A percentile compares a stretch with the other conserved stretches of the same genome.
Evolutionary conservation across 495 filamentous ascomycete species (phyloP).

Genomic region (Penicillium nucicola): DNA sequence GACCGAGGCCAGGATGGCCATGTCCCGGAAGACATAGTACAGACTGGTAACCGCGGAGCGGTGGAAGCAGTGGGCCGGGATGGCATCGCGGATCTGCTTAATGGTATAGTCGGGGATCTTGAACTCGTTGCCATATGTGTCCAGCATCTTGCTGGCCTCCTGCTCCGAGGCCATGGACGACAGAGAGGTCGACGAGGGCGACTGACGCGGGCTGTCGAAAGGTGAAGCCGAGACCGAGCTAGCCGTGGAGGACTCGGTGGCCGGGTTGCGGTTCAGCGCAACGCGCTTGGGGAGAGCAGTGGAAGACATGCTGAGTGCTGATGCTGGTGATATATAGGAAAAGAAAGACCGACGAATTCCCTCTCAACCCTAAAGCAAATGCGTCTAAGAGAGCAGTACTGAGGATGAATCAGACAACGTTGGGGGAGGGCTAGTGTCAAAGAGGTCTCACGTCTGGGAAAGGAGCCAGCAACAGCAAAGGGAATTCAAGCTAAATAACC

Average conservation of each 20-base stretch:
- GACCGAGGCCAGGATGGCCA: slow-evolving; percentile 50
- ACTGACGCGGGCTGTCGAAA: slow-evolving; percentile 65
- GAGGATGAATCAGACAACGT: no score
- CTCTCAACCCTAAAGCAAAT: background rate
- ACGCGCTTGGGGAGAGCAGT: slow-evolving; percentile 55
- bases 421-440: no score
- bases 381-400: no score
- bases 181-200: slow-evolving; percentile 83
- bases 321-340: background rate
- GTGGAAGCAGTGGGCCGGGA: slow-evolving; percentile 62
- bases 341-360: slow-evolving; percentile 3
- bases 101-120: slow-evolving; percentile 68
- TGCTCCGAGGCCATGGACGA: slow-evolving; percentile 75
- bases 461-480: background rate
- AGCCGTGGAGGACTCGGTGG: slow-evolving; percentile 57
- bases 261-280: slow-evolving; percentile 47
- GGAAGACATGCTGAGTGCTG: slow-evolving; percentile 47
- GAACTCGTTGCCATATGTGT: slow-evolving; percentile 68
- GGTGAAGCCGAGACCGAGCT: slow-evolving; percentile 65
- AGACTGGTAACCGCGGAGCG: slow-evolving; percentile 59
- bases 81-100: slow-evolving; percentile 65
- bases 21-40: slow-evolving; percentile 61
- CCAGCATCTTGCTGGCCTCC: slow-evolving; percentile 55
- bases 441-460: background rate
- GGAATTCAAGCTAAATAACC: background rate